Conservation (phyloP, 768 basidiomycete species). For the Hygrophorus russula region DNA sequence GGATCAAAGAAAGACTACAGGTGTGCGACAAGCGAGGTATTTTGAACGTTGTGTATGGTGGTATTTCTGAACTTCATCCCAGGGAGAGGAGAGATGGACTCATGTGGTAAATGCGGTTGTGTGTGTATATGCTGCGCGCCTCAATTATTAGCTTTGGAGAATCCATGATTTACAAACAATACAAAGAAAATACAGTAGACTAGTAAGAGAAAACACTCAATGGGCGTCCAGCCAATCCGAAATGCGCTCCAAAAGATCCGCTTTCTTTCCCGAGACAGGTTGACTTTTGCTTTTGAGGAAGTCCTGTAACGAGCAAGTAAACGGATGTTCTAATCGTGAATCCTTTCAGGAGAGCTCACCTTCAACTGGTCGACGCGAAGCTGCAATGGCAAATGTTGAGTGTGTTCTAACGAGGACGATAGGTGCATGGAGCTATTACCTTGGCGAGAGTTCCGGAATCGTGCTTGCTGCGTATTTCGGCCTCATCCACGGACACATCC, state of each 20-base stretch:
- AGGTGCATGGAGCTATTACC: slow-evolving; percentile 27
- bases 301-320: too few species aligned
- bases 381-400: slow-evolving; percentile 21
- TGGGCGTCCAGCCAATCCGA: slow-evolving; percentile 42
- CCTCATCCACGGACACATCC: slow-evolving; percentile 58
- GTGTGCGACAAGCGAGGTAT: too few species aligned
- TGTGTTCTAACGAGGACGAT: neutral
- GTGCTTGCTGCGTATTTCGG: slow-evolving; percentile 61
- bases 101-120: too few species aligned
- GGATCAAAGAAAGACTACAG: too few species aligned
- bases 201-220: neutral
- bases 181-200: neutral
- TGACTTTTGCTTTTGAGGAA: slow-evolving; percentile 61
- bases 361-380: slow-evolving; percentile 72
- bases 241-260: slow-evolving; percentile 57
- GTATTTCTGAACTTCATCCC: too few species aligned
- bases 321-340: too few species aligned
- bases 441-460: slow-evolving; percentile 51
- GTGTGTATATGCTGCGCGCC: too few species aligned
- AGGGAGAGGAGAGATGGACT: neutral
- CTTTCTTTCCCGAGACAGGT: slow-evolving; percentile 57
- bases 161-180: too few species aligned
- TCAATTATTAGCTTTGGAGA: too few species aligned
- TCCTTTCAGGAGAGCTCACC: slow-evolving; percentile 30
- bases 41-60: too few species aligned